Evolutionary conservation across 1,284 basidiomycete species (phyloP), one percentile per base, ranked within the genome.

Genomic region (Ustilago trichophora): DNA sequence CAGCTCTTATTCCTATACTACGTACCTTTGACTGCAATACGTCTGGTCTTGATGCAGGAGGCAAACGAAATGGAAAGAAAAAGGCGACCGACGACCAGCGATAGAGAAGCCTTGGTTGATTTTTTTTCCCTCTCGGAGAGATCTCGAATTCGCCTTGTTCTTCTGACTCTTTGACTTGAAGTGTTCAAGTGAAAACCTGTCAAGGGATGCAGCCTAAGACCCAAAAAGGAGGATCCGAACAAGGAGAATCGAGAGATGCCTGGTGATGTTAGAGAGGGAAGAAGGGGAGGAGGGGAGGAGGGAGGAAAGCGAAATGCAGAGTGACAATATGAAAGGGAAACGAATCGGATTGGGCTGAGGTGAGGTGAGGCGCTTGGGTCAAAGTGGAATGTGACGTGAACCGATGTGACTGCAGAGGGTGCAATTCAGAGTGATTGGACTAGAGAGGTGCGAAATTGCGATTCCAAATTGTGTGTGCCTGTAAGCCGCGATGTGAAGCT

Each of bases 51-150:
- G 26, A 41, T 45, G 32, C 41, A 56, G 35, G 19, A 3, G n/a
- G 31, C 18, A 32, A n/a, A 9, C 7, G 19, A n/a, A 37, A 33
- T 24, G 19, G 13, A 16, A 43, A 27, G 21, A 31, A 31, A 22
- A 46, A 33, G 53, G 53, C 45, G 40, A 42, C 44, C 35, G 29
- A 40, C 60, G 60, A 56, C 60, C 60, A 63, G 60, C 53, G 60
- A 49, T 15, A 56, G 37, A 40, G 15, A 34, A 38, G 42, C 51
- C 37, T 55, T 46, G 34, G 27, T n/a, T n/a, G n/a, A n/a, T n/a
- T n/a, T n/a, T n/a, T n/a, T n/a, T n/a, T n/a, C n/a, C n/a, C n/a
- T n/a, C n/a, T n/a, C n/a, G n/a, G n/a, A n/a, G n/a, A n/a, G n/a
- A n/a, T n/a, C n/a, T n/a, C n/a, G n/a, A n/a, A n/a, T n/a, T n/a